A percentile compares a stretch with the other conserved stretches of the same genome.
Evolutionary conservation across 768 basidiomycete species (phyloP).

Genomic region (Russula dissimulans): DNA sequence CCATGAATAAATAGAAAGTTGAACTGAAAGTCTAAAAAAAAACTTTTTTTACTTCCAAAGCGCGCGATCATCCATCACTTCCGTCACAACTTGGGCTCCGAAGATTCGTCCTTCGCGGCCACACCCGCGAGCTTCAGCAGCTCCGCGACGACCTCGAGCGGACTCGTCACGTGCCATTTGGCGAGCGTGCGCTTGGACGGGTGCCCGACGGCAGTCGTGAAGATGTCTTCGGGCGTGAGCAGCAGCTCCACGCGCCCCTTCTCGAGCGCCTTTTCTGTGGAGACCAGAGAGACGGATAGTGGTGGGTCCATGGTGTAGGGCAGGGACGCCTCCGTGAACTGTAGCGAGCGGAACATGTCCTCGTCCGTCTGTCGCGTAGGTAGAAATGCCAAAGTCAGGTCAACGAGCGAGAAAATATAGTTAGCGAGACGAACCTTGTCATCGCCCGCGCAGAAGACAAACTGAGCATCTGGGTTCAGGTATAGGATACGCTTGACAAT

Average conservation of each 20-base stretch:
- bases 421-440: conserved; percentile 59
- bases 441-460: conserved; percentile 96
- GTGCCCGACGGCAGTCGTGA: conserved; percentile 91
- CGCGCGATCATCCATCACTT: neutral
- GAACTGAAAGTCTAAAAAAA: too few species aligned
- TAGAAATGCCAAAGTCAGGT: neutral
- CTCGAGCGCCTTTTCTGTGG: conserved; percentile 23
- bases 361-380: conserved; percentile 70
- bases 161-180: conserved; percentile 85
- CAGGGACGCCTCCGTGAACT: conserved; percentile 35
- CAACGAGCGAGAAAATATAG: too few species aligned
- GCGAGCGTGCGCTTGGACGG: conserved; percentile 84
- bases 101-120: neutral
- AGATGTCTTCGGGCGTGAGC: conserved; percentile 61
- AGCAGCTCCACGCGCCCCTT: conserved; percentile 48
- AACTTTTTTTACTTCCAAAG: neutral
- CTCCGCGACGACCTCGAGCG: conserved; percentile 77
- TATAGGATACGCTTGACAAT: conserved; percentile 94
- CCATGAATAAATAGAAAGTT: too few species aligned
- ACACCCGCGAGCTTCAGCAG: conserved; percentile 52
- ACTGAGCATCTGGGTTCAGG: conserved; percentile 87
- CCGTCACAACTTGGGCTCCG: conserved; percentile 1
- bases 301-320: conserved; percentile 41
- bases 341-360: conserved; percentile 95
- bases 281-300: conserved; percentile 37